Evolutionary conservation across 148 eudicot genomes (phyloP), one percentile per base, ranked within the genome.

Genomic region (Chenopodium quinoa): DNA sequence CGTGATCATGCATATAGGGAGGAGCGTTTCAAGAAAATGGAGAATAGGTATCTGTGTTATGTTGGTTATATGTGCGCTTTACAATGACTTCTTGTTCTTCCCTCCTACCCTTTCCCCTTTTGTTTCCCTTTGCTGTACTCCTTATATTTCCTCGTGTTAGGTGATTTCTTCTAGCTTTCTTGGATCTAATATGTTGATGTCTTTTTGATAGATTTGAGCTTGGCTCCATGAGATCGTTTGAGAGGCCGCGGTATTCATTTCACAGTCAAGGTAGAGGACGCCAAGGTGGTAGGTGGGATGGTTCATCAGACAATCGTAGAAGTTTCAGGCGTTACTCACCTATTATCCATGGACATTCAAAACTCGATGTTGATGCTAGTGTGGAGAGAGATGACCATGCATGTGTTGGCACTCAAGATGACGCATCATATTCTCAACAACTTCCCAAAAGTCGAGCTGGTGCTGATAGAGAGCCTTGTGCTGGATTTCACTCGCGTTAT

Each of bases 271-370:
- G 82, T 79, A 88, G 84, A 75, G 84, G 84, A 71, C 76, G 82
- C 16, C 75, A 73, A 63, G 76, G 52, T 81, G 86, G 77, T 83
- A 79, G 22, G 69, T 83, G 88, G 86, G 76, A 46, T 70, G 83
- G 80, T 40, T 79, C 80, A 34, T 46, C 79, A 50, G 83, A 79
- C 29, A 68, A 48, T 27, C 76, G 76, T 71, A 83, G 87, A 82
- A 82, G 79, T n/a, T 44, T 76, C 46, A 84, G 66, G 67, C 84
- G 85, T 77, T 82, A 82, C 65, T 84, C 91, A 17, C 89, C 91
- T 63, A 78, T 71, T 78, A 34, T 50, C 63, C 76, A 50, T 73
- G 72, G 86, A 27, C 80, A 64, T 25, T 40, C 80, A 0, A 78
- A 78, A 47, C 47, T 64, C 11, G 75, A 81, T 10, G 86, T 82